Evolutionary conservation across 2,329 filamentous ascomycete genomes (phyloP).

Genomic region (Plectosphaerella plurivora): DNA sequence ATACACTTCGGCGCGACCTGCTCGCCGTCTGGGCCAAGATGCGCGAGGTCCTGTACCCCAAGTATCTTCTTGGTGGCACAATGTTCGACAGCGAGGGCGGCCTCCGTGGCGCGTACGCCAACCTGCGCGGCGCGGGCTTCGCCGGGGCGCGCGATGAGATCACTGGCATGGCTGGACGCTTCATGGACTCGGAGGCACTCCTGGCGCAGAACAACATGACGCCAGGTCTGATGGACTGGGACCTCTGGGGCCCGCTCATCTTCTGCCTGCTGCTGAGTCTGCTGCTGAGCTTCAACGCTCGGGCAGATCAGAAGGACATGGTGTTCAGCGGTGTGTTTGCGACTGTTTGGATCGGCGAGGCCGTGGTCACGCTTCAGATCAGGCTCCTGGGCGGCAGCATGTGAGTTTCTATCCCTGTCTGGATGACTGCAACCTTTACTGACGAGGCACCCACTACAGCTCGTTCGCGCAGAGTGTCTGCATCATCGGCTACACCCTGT

Average conservation of each 20-base stretch:
- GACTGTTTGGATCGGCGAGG: conserved; percentile 94
- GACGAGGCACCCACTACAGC: conserved; percentile 38
- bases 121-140: conserved; percentile 54
- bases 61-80: conserved; percentile 76
- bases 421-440: not conserved
- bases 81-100: conserved; percentile 55
- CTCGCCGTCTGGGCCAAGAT: conserved; percentile 96
- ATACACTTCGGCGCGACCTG: conserved; percentile 88
- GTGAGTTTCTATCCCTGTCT: conserved; percentile 49
- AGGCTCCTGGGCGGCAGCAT: conserved; percentile 95
- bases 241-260: conserved; percentile 93
- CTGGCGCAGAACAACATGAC: conserved; percentile 69
- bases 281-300: conserved; percentile 78
- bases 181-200: conserved; percentile 59
- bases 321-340: conserved; percentile 97
- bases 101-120: conserved; percentile 58
- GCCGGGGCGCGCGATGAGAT: conserved; percentile 59
- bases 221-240: conserved; percentile 90
- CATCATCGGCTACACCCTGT: conserved; percentile 97
- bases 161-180: conserved; percentile 54
- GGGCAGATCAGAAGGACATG: conserved; percentile 73
- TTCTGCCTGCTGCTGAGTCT: conserved; percentile 89
- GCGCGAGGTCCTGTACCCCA: conserved; percentile 93
- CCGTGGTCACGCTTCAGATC: conserved; percentile 95
- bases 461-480: conserved; percentile 97